These are phyloP conservation scores for Fragaria nilgerrensis DNA, from an alignment of 306 rosid species.

Conservation along the genomic window DNA sequence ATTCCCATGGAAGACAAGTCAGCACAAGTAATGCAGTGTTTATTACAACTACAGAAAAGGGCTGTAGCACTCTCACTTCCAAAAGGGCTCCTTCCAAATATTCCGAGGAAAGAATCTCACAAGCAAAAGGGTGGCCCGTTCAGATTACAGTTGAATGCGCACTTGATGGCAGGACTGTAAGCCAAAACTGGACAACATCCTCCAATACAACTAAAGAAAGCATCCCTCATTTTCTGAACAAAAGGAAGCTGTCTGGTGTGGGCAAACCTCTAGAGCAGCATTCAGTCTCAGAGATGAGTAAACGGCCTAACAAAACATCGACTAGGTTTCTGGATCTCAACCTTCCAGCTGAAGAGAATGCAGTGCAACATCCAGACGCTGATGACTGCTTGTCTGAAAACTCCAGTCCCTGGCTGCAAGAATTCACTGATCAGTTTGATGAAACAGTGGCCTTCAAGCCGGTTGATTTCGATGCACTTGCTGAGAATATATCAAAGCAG, in stretches of 20 bases:
- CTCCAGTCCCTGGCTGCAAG: slow-evolving; percentile 68
- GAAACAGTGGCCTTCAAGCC: slow-evolving; percentile 71
- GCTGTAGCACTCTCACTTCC: slow-evolving; percentile 25
- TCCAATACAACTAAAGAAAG: slow-evolving; percentile 27
- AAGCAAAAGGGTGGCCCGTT: slow-evolving; percentile 46
- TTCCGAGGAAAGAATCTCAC: slow-evolving; percentile 62
- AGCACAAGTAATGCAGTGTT: slow-evolving; percentile 60
- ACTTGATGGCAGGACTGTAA: slow-evolving; percentile 29
- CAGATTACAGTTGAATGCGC: slow-evolving; percentile 49
- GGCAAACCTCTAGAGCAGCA: slow-evolving; percentile 40
- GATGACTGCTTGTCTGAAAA: slow-evolving; percentile 36
- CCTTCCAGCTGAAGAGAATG: slow-evolving; percentile 76
- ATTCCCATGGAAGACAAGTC: slow-evolving; percentile 83
- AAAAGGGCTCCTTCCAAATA: slow-evolving; percentile 39
- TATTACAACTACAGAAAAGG: slow-evolving; percentile 43
- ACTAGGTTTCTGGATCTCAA: slow-evolving; percentile 69
- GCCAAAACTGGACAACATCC: slow-evolving; percentile 37
- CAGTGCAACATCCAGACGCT: slow-evolving; percentile 30
- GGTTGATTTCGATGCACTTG: slow-evolving; percentile 64
- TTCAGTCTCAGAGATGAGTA: slow-evolving; percentile 43
- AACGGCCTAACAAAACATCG: slow-evolving; percentile 63
- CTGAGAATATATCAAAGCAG: slow-evolving; percentile 46
- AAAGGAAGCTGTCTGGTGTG: slow-evolving; percentile 62
- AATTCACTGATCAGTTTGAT: slow-evolving; percentile 45
- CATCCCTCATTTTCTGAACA: slow-evolving; percentile 46